Evolutionary conservation across 176 grass and related monocot genomes (phyloP), one percentile per base, ranked within the genome.

Genomic region (Oryza rufipogon): DNA sequence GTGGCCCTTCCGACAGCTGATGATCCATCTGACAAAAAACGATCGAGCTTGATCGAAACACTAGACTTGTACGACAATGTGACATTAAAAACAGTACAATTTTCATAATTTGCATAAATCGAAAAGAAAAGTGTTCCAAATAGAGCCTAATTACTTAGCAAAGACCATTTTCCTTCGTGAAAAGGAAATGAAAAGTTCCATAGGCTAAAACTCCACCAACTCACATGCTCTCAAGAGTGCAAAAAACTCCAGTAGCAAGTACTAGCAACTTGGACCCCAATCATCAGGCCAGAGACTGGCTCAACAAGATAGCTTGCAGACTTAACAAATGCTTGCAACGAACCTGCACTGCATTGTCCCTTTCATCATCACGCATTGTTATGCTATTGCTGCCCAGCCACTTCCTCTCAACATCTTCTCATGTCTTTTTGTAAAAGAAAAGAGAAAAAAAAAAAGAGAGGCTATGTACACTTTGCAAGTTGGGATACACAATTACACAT

Each of bases 321-420:
- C 20, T 68, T 7, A 16, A 66, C 64, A 68, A 22, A 67, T 28
- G 41, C 64, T 47, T 15, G 72, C 72, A 74, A 74, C 72, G 25
- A 51, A 51, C 45, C 51, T 47, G 13, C 23, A 42, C 1, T 64
- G 42, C 25, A 11, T 44, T 64, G 42, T 51, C 41, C 42, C 15
- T 80, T 48, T 51, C 77, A 79, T 48, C 77, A 80, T 48, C 64
- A 44, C 32, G 64, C 25, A 51, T 5, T 58, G 54, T 16, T 41
- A 38, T 38, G 36, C 36, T 9, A 58, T 58, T 58, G 54, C 19
- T 58, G 54, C 19, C 17, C 26, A 33, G 15, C 23, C 60, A 79
- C 76, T 9, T 68, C 44, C 77, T 26, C 8, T 51, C 12, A 48
- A n/a, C 54, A 9, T n/a, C 54, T 58, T 58, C 6, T 20, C 54